Evolutionary conservation across 192 early-diverging fungal genomes (phyloP), one percentile per base, ranked within the genome.

Genomic region (Coemansia sp.): DNA sequence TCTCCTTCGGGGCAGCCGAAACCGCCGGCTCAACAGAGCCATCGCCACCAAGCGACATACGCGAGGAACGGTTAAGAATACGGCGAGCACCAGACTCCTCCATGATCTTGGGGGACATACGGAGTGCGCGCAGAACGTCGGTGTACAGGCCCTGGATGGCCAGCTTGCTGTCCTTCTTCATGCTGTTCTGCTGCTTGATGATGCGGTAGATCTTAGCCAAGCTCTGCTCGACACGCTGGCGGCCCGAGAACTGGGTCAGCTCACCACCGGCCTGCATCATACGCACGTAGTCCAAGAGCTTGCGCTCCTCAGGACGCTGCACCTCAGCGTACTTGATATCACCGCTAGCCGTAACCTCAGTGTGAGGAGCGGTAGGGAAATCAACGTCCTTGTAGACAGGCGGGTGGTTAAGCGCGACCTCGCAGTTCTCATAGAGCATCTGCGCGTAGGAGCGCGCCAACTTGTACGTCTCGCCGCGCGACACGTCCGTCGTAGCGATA

Each of bases 261-360:
- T 89, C 87, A 65, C 87, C 86, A 27, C 89, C 91, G 31, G 84
- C 81, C 84, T 87, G 84, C 94, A 98, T 94, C 60, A 92, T 92
- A 75, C 90, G 88, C 79, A 98, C 94, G 73, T 96, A 98, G 68
- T 95, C 91, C 77, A 94, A 90, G 79, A 98, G 88, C 89, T 97
- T 97, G 81, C 91, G 91, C 69, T 87, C 84, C 34, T 92, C 91
- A 49, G 73, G 77, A 63, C 95, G 91, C 71, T 87, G 91, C 65
- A 88, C 85, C 80, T 97, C 95, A 44, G 75, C 72, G 81, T 89
- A 68, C 91, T 95, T 95, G 62, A 85, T 71, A 34, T 95, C 86
- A 64, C 90, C 87, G 65, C 96, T 95, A 62, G 83, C 76, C 33
- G 87, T 88, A 52, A 87, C 81, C 61, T 96, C 87, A 87, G 84